Percentiles rank a stretch among this genome's conserved stretches.
Evolutionary conservation across 345 rosid genomes (phyloP).

Genomic region (Rhodamnia rubescens): DNA sequence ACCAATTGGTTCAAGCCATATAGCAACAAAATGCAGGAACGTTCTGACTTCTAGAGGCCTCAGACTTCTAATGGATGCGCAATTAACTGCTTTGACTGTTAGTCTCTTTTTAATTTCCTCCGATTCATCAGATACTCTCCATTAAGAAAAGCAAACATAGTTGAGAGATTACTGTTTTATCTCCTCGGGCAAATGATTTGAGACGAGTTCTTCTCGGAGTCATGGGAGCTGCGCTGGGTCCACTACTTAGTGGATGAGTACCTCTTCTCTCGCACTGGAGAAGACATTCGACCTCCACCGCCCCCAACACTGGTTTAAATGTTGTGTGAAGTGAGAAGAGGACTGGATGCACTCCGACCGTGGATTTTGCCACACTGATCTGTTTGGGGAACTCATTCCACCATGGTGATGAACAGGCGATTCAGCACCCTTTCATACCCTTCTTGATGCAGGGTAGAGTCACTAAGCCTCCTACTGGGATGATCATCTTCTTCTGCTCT

Average conservation of each 20-base stretch:
- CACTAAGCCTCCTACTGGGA: background rate
- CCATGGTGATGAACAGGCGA: background rate
- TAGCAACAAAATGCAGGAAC: background rate
- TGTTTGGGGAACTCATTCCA: background rate
- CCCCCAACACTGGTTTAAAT: background rate
- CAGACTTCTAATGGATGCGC: too few species aligned
- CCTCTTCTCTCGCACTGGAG: constrained; percentile 6
- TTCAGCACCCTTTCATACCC: constrained; percentile 1
- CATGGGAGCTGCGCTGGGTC: constrained; percentile 1
- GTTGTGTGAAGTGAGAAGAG: background rate
- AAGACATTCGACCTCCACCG: constrained; percentile 1
- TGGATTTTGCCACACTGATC: background rate
- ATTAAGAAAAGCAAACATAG: background rate
- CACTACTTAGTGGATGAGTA: background rate
- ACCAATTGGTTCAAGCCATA: background rate
- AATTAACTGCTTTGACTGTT: background rate
- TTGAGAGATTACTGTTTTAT: constrained; percentile 1
- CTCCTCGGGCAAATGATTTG: constrained; percentile 7
- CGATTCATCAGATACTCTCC: background rate
- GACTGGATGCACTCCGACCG: background rate
- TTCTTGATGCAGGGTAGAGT: background rate
- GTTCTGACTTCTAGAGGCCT: background rate
- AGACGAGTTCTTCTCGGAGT: constrained; percentile 13
- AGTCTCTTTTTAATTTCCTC: background rate
- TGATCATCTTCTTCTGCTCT: background rate